Base-by-base conservation (phyloP, 768 basidiomycete species). In the Boletus fagicola region DNA sequence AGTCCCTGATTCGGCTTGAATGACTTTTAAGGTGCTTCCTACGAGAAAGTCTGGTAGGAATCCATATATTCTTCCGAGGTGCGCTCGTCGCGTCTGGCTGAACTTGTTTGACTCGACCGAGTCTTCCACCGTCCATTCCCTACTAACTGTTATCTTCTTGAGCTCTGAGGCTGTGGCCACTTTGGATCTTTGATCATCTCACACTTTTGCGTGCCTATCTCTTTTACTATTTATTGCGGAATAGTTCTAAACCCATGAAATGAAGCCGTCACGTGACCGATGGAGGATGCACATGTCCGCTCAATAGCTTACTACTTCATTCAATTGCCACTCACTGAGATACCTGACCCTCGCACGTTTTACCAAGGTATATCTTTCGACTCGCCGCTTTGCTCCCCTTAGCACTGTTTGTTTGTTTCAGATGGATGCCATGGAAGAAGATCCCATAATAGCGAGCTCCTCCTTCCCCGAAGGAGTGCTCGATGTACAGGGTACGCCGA, bases 341-440 rank as follows among this genome's bases (percentile, higher is more conserved):
- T 60, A 68, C 61, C 63, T 67, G 36, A 56, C 50, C 52, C 47
- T 47, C 42, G 49, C 49, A 58, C 50, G 43, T 43, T 56, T 49
- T 35, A 42, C 7, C 49, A 36, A 40, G 42, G 54, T 62, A 59
- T 51, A 15, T 43, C 48, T 50, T 44, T 51, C 51, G 18, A 20
- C 28, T 30, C n/a, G 1, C 10, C 2, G 16, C 30, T 26, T 45
- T 39, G 50, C 18, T 33, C 18, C 13, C 18, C 36, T 33, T 6
- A 39, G 30, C 30, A 56, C 18, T 38, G 4, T 30, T 22, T 20
- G n/a, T 44, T n/a, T 15, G 50, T 39, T 43, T 51, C 51, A 72
- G 61, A 73, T 72, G 72, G 68, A 72, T 51, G 61, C 62, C 39
- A 74, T 72, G 72, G 72, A 72, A 58, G 69, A 65, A 60, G 71